Percentiles rank a stretch among this genome's conserved stretches.
These are phyloP conservation scores for Pestalotiopsis sp. DNA, from an alignment of 2,329 filamentous ascomycete genomes.

Conservation along the genomic window DNA sequence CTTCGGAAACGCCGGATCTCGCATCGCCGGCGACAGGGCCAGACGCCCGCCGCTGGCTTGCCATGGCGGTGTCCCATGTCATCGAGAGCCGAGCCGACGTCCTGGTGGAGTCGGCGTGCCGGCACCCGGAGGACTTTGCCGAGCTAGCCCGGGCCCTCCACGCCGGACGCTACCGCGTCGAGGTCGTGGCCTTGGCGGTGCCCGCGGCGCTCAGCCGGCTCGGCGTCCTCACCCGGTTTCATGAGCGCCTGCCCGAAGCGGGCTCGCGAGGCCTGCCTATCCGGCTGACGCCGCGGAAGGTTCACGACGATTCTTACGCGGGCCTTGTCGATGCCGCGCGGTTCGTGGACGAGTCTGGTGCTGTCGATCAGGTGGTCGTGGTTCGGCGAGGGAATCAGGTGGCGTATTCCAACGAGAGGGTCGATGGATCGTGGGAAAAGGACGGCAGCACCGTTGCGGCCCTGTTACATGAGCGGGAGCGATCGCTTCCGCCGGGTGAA, in stretches of 20 bases:
- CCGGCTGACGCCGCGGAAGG: conserved; percentile 42
- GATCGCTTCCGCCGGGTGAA: background rate
- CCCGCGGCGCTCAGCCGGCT: conserved; percentile 42
- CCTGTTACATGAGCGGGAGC: background rate
- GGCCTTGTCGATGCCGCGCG: conserved; percentile 39
- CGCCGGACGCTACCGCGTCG: conserved; percentile 36
- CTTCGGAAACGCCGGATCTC: conserved; percentile 28
- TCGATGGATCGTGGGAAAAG: conserved; percentile 9
- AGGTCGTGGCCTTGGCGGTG: conserved; percentile 45
- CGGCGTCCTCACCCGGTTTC: conserved; percentile 43
- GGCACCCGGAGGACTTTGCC: conserved; percentile 43
- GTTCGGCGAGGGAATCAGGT: conserved; percentile 41
- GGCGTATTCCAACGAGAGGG: conserved; percentile 28
- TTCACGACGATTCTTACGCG: conserved; percentile 49
- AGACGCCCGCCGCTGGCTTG: conserved; percentile 48
- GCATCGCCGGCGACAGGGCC: conserved; percentile 41
- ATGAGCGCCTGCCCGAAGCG: conserved; percentile 37
- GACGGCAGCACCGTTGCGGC: background rate
- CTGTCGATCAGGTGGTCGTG: conserved; percentile 39
- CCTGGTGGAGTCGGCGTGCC: conserved; percentile 48
- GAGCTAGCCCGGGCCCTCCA: conserved; percentile 37
- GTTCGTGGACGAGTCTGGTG: conserved; percentile 36
- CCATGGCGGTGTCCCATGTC: conserved; percentile 38
- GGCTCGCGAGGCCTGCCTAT: conserved; percentile 37
- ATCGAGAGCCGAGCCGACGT: conserved; percentile 35